Evolutionary conservation across 495 filamentous ascomycete species (phyloP), one percentile per base, ranked within the genome.

Genomic region (Venustampulla echinocandica): DNA sequence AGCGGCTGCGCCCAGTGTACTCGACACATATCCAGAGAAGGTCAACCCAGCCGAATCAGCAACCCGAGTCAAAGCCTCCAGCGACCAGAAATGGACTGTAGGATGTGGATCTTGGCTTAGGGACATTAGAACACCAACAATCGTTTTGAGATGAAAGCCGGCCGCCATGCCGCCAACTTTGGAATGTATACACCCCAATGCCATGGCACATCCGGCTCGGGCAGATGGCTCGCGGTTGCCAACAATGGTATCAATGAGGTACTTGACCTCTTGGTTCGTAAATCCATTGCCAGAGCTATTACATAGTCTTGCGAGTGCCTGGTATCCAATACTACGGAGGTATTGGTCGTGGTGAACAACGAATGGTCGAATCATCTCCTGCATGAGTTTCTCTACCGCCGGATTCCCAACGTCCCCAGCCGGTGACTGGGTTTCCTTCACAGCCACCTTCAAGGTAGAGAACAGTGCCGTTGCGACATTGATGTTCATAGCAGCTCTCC

Each of bases 131-230:
- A 99, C 88, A 14, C 88, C 85, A 27, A 94, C 78, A 41, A 99
- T 96, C 6, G 87, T 94, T 66, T 96, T 97, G 11, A 99, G 69
- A 61, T 99, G 92, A 56, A 88, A 84, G n/a, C 89, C 88, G 42
- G 92, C 92, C 46, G 93, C 93, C 90, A 99, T 97, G 52, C 92
- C 92, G 45, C 92, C 92, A 23, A 97, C 85, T 60, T 95, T 87
- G 1, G 87, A 81, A 63, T 97, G 92, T 35, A 97, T 97, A 52
- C 82, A 87, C 11, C 90, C 92, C 46, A 99, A 68, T 25, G 92
- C 88, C 68, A 92, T 81, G 15, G 93, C 93, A 61, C 88, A 99
- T 21, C 92, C 92, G 32, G 92, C 88, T 58, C 92, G 81, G 10
- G 87, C 86, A 58, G 85, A 90, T 4, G 92, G 92, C 48, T 99